Percentiles rank a stretch among this genome's conserved stretches.
phyloP scores from a whole-genome alignment of 1,284 basidiomycete species.

The Mycena citricolor region DNA sequence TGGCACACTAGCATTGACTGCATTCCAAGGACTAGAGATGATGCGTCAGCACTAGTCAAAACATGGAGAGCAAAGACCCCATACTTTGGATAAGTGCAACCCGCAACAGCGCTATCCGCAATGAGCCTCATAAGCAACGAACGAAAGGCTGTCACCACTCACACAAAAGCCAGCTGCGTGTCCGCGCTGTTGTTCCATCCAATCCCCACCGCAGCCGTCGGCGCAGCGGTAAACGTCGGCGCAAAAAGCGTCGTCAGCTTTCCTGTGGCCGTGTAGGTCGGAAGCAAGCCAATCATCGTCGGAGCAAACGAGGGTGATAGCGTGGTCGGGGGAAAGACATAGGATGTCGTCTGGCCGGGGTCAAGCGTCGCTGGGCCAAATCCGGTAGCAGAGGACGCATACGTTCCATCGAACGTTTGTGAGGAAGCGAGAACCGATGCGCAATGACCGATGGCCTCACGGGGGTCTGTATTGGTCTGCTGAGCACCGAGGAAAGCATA shows the following conservation, averaged over 20 bases:
- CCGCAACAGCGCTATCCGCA: slow-evolving; percentile 37
- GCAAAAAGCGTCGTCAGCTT: slow-evolving; percentile 49
- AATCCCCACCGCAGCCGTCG: slow-evolving; percentile 51
- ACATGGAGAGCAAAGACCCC: slow-evolving; percentile 25
- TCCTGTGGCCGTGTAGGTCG: slow-evolving; percentile 70
- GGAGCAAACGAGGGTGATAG: slow-evolving; percentile 44
- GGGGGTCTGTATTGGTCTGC: slow-evolving; percentile 51
- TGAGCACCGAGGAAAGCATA: neutral
- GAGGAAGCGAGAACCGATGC: slow-evolving; percentile 39
- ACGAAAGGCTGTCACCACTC: slow-evolving; percentile 21
- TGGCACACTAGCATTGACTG: slow-evolving; percentile 15
- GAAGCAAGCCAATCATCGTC: slow-evolving; percentile 41
- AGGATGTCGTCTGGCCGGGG: slow-evolving; percentile 33
- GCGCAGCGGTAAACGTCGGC: slow-evolving; percentile 53
- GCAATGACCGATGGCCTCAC: slow-evolving; percentile 63
- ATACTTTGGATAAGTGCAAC: slow-evolving; percentile 46
- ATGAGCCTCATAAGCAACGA: slow-evolving; percentile 11
- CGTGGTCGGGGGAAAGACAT: slow-evolving; percentile 43
- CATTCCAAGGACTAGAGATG: slow-evolving; percentile 17
- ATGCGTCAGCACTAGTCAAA: slow-evolving; percentile 1
- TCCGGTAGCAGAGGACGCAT: slow-evolving; percentile 65
- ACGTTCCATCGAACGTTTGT: slow-evolving; percentile 53
- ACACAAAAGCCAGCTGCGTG: slow-evolving; percentile 44
- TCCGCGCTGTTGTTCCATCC: slow-evolving; percentile 71
- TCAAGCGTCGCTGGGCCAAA: slow-evolving; percentile 41